A percentile compares a stretch with the other conserved stretches of the same genome.
Evolutionary conservation across 305 asterid species (phyloP).

Genomic region (Stenogyne calaminthoides): DNA sequence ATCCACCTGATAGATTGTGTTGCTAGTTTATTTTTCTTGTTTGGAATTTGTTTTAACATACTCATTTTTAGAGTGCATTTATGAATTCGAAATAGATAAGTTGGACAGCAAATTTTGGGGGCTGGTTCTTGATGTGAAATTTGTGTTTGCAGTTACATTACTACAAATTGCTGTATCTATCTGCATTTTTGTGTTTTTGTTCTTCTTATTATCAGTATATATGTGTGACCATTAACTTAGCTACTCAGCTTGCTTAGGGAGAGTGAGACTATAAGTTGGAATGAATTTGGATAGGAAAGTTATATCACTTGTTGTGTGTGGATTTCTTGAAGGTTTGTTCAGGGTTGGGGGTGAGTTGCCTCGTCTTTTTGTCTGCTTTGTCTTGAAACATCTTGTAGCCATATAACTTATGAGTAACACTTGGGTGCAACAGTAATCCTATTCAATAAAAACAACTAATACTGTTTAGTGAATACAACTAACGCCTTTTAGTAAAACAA

Average conservation of each 20-base stretch:
- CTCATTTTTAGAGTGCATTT: not conserved
- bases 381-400: not conserved
- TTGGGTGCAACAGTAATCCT: too few species aligned
- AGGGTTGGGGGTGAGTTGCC: not conserved
- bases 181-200: not conserved
- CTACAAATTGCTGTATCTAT: constrained; percentile 3
- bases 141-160: not conserved
- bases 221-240: not conserved
- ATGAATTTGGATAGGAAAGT: not conserved
- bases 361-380: not conserved
- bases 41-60: not conserved
- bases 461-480: too few species aligned
- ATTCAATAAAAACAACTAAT: too few species aligned
- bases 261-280: not conserved
- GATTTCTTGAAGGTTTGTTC: too few species aligned
- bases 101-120: not conserved
- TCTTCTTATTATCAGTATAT: not conserved
- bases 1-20: not conserved
- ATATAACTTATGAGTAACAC: too few species aligned
- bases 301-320: not conserved
- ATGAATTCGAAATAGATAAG: not conserved
- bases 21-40: not conserved
- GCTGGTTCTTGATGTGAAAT: not conserved
- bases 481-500: too few species aligned
- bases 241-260: not conserved